Evolutionary conservation across 1,284 basidiomycete species (phyloP).

Genomic region (Papiliotrema laurentii): DNA sequence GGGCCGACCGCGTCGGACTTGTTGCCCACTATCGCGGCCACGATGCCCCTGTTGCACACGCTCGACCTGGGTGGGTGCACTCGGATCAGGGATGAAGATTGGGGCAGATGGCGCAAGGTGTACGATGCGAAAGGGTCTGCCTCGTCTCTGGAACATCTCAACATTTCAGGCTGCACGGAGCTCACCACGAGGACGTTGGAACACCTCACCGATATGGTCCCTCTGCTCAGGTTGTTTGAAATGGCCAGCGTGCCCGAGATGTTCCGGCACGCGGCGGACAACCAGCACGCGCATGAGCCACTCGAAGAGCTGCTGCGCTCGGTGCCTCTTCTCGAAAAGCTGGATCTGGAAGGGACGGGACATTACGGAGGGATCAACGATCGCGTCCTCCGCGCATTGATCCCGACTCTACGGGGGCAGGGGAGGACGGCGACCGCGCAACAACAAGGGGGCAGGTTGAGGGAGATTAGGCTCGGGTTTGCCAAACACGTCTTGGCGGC

Average conservation of each 20-base stretch:
- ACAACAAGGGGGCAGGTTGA: slow-evolving; percentile 58
- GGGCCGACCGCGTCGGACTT: slow-evolving; percentile 52
- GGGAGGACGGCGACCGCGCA: slow-evolving; percentile 30
- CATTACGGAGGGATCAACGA: slow-evolving; percentile 61
- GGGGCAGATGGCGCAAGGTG: neutral
- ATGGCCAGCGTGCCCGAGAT: slow-evolving; percentile 60
- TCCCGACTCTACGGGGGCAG: neutral
- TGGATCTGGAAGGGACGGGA: slow-evolving; percentile 79
- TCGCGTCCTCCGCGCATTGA: slow-evolving; percentile 48
- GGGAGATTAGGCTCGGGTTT: slow-evolving; percentile 68
- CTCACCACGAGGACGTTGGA: slow-evolving; percentile 70
- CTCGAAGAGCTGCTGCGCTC: slow-evolving; percentile 62
- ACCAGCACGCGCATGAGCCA: neutral
- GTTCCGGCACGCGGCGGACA: slow-evolving; percentile 10
- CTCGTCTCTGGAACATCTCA: slow-evolving; percentile 66
- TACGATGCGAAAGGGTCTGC: neutral
- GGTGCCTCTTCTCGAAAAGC: slow-evolving; percentile 63
- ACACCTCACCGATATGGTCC: slow-evolving; percentile 66
- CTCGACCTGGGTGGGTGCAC: slow-evolving; percentile 71
- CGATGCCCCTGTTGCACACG: slow-evolving; percentile 68
- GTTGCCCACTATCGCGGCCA: slow-evolving; percentile 59
- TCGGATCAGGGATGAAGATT: slow-evolving; percentile 69
- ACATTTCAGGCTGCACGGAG: slow-evolving; percentile 66
- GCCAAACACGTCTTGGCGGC: slow-evolving; percentile 61
- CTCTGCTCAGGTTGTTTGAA: slow-evolving; percentile 73